Percentiles rank a stretch among this genome's conserved stretches.
Conservation (phyloP, 208 protist species). For the Trypanosoma melophagium region DNA sequence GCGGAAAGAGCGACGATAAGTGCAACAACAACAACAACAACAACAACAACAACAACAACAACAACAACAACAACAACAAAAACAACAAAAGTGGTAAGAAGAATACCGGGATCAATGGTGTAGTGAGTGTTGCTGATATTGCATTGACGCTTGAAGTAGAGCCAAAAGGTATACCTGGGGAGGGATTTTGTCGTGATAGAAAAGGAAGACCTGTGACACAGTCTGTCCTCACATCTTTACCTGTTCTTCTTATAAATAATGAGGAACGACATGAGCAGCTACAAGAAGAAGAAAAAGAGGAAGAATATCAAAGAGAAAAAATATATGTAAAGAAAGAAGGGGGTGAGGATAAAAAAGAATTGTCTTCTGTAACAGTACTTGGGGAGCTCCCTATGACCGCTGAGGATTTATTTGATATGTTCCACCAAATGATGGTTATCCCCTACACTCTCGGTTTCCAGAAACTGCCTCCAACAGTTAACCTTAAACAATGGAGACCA, state of each 20-base stretch:
- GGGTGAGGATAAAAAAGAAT: too few species aligned
- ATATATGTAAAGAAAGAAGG: too few species aligned
- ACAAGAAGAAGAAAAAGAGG: not conserved
- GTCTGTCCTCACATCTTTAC: not conserved
- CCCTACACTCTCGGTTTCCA: constrained; percentile 37
- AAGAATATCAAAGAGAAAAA: too few species aligned
- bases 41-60: too few species aligned
- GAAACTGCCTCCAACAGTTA: constrained; percentile 27
- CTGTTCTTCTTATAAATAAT: not conserved
- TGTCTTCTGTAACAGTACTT: too few species aligned
- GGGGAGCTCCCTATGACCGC: constrained; percentile 8
- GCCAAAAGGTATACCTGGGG: too few species aligned
- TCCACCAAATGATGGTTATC: constrained; percentile 25
- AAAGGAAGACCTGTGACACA: not conserved
- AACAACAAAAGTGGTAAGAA: too few species aligned
- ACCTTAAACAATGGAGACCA: constrained; percentile 34
- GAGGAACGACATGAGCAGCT: not conserved
- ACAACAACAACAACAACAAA: too few species aligned
- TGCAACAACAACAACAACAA: too few species aligned
- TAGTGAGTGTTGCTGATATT: too few species aligned
- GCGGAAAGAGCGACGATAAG: too few species aligned
- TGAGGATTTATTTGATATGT: constrained; percentile 25
- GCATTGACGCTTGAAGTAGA: too few species aligned
- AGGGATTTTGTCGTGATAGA: not conserved
- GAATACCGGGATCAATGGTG: not conserved